Percentiles rank a stretch among this genome's conserved stretches.
These are phyloP conservation scores for Erodium moschatum DNA, from an alignment of 441 rosid species.

Conservation along the genomic window DNA sequence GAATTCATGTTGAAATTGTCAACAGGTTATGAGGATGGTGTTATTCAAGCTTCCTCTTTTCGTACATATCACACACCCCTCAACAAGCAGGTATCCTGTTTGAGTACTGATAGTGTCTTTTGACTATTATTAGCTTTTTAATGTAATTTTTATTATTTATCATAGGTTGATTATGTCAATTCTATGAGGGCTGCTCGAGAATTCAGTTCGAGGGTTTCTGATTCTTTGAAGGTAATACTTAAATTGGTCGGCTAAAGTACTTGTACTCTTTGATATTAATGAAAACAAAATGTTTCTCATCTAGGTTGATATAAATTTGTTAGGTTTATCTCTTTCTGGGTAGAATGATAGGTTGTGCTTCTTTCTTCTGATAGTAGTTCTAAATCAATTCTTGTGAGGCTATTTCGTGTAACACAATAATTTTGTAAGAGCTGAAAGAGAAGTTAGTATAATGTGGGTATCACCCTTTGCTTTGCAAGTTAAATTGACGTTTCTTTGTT, in stretches of 20 bases:
- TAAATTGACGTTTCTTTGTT: conserved; percentile 14
- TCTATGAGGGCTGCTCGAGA: conserved; percentile 90
- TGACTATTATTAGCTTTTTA: conserved; percentile 12
- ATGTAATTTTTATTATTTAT: conserved; percentile 17
- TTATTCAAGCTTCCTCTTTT: conserved; percentile 86
- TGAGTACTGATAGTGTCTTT: conserved; percentile 13
- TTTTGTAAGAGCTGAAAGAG: background rate
- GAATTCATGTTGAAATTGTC: conserved; percentile 10
- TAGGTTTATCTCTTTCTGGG: conserved; percentile 15
- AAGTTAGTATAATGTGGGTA: background rate
- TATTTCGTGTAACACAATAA: background rate
- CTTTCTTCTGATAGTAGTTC: background rate
- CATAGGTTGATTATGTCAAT: conserved; percentile 72
- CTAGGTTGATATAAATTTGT: background rate
- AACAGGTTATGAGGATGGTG: conserved; percentile 67
- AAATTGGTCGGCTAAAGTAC: conserved; percentile 6
- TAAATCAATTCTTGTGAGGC: background rate
- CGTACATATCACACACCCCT: conserved; percentile 99
- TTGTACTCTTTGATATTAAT: conserved; percentile 3
- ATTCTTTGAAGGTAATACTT: conserved; percentile 63
- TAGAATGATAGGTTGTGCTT: background rate
- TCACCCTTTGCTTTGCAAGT: background rate
- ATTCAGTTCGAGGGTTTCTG: conserved; percentile 65
- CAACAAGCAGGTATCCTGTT: conserved; percentile 66
- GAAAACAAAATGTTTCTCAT: conserved; percentile 12